Base-by-base conservation (phyloP, 2,329 filamentous ascomycete genomes). In the Amauroascus verrucosus region DNA sequence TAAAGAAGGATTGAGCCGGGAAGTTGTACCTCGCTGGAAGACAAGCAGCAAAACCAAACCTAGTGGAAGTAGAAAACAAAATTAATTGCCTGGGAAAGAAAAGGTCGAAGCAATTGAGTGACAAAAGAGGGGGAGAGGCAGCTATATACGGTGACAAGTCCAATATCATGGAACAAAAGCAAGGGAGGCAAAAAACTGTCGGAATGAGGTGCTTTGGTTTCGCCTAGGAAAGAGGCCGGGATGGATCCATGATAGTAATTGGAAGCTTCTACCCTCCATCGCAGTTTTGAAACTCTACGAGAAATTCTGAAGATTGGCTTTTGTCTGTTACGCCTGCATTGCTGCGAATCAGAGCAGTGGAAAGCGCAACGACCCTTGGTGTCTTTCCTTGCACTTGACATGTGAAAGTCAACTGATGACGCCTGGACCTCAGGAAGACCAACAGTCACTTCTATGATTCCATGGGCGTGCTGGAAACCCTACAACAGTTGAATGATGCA, bases 201-300 rank as follows among this genome's bases (percentile, higher is more conserved):
- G 38, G 28, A 24, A 14, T n/a, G n/a, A 30, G 26, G 5, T 30
- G 26, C 9, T 30, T 30, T 9, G 26, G 26, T 20, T 20, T 38
- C 43, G 40, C 30, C 41, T 46, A 52, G 41, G 3, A 38, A 38
- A 45, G 3, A 51, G 30, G 38, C 24, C 40, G 50, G 50, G 50
- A 46, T 38, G 50, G 30, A 37, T 24, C 38, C 40, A 45, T 40
- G 48, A 50, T 40, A 41, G 14, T 32, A 22, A 28, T 35, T 35
- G 44, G 28, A 48, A 48, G 18, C 45, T 48, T 48, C 30, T 28
- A 33, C 30, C 7, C n/a, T 6, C 35, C 33, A 38, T 14, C 32
- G 20, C 20, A 26, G 2, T 16, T 6, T n/a, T 30, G 24, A 43
- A 43, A 41, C 37, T 20, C 32, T 22, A 43, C 6, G 32, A 14